A percentile compares a stretch with the other conserved stretches of the same genome.
phyloP scores from a whole-genome alignment of 2,329 filamentous ascomycete species.

The Purpureocillium lavendulum region DNA sequence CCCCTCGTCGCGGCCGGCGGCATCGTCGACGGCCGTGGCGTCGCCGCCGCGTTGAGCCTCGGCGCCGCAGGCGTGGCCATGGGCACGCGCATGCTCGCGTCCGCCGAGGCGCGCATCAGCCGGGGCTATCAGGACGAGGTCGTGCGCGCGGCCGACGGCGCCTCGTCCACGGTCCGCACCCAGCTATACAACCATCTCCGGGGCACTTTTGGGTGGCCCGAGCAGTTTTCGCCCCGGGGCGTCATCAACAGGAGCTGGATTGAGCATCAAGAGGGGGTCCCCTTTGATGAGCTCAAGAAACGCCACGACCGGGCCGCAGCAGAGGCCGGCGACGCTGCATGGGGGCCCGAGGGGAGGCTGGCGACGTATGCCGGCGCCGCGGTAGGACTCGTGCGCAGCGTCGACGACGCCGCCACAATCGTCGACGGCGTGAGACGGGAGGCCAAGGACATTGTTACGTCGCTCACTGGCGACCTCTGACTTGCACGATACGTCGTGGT shows the following conservation, averaged over 20 bases:
- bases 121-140: constrained; percentile 34
- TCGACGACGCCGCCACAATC: constrained; percentile 29
- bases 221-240: constrained; percentile 28
- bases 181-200: constrained; percentile 35
- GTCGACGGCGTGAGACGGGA: constrained; percentile 22
- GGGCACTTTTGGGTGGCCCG: constrained; percentile 33
- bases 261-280: constrained; percentile 23
- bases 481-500: no score
- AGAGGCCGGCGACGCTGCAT: constrained; percentile 32
- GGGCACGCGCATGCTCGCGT: constrained; percentile 56
- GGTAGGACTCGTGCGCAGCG: constrained; percentile 32
- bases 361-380: constrained; percentile 41
- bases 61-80: constrained; percentile 48
- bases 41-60: constrained; percentile 38
- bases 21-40: constrained; percentile 41
- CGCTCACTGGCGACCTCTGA: background rate
- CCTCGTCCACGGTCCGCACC: constrained; percentile 28
- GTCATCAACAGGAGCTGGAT: constrained; percentile 29
- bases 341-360: constrained; percentile 38
- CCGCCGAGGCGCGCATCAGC: constrained; percentile 27
- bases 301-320: constrained; percentile 30
- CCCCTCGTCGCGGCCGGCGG: constrained; percentile 44
- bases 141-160: constrained; percentile 30
- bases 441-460: constrained; percentile 9
- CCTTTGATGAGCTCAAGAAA: constrained; percentile 35